Conservation (phyloP, 208 protist species). For the Phytomonas sp. region DNA sequence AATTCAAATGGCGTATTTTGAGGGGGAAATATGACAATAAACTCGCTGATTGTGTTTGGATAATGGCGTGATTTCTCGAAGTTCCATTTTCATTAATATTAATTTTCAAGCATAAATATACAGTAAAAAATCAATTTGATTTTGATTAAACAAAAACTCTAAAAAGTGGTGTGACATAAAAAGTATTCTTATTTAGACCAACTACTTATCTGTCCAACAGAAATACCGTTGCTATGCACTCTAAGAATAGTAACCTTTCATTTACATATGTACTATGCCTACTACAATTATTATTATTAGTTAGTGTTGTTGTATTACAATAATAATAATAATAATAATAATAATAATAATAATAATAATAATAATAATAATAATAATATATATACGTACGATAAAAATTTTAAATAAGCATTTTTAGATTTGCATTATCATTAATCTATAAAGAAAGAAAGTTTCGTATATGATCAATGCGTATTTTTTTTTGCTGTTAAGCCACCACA, state of each 20-base stretch:
- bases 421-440: constrained; percentile 7
- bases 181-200: not conserved
- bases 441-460: constrained; percentile 3
- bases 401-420: not conserved
- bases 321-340: not conserved
- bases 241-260: not conserved
- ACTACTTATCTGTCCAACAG: not conserved
- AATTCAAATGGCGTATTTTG: not conserved
- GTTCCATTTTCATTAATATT: not conserved
- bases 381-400: not conserved
- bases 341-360: constrained; percentile 1
- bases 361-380: constrained; percentile 2
- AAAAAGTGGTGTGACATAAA: not conserved
- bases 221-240: not conserved
- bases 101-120: no score
- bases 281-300: not conserved
- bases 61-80: not conserved
- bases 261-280: not conserved
- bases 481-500: no score
- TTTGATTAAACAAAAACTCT: no score
- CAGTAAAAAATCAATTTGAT: no score
- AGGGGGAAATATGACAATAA: not conserved
- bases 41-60: not conserved
- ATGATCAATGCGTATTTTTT: constrained; percentile 9
- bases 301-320: not conserved